Percentiles rank a stretch among this genome's conserved stretches.
These are phyloP conservation scores for Oidium heveae DNA, from an alignment of 2,329 filamentous ascomycete species.

Conservation along the genomic window DNA sequence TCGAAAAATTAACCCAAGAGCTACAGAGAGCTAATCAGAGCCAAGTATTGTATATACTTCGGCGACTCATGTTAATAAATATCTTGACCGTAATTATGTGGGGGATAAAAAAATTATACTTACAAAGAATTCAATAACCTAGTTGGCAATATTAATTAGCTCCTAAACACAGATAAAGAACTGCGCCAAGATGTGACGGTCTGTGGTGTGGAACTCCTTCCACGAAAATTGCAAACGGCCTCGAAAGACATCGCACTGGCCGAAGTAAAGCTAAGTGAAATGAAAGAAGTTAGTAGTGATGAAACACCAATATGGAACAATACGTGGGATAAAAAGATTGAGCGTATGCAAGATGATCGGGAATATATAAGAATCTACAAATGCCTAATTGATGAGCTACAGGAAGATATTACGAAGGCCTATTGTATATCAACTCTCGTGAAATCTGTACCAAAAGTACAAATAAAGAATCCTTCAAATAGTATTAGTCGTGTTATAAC, in stretches of 20 bases:
- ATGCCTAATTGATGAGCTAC: conserved; percentile 72
- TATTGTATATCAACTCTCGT: conserved; percentile 82
- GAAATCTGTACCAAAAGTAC: conserved; percentile 94
- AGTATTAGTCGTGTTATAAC: conserved; percentile 29
- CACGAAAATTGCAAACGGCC: conserved; percentile 69
- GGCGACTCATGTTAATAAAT: too few relatives aligned
- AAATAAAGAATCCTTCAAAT: conserved; percentile 48
- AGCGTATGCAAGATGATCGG: conserved; percentile 84
- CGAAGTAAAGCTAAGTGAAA: conserved; percentile 69
- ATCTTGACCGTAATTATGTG: too few relatives aligned
- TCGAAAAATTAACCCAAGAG: too few relatives aligned
- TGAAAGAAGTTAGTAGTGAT: conserved; percentile 72
- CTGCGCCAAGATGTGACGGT: conserved; percentile 89
- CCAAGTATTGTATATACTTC: too few relatives aligned
- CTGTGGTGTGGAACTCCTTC: conserved; percentile 73
- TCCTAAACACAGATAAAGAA: conserved; percentile 94
- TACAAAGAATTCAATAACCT: too few relatives aligned
- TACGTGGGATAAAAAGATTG: conserved; percentile 95
- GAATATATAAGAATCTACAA: conserved; percentile 94
- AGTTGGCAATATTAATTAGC: conserved; percentile 76
- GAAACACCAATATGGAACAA: conserved; percentile 97
- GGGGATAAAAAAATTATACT: too few relatives aligned
- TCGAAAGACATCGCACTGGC: conserved; percentile 64
- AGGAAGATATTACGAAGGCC: conserved; percentile 88
- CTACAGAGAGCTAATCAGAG: too few relatives aligned